Conservation (phyloP, 179 eudicot species). For the Corrigiola litoralis region DNA sequence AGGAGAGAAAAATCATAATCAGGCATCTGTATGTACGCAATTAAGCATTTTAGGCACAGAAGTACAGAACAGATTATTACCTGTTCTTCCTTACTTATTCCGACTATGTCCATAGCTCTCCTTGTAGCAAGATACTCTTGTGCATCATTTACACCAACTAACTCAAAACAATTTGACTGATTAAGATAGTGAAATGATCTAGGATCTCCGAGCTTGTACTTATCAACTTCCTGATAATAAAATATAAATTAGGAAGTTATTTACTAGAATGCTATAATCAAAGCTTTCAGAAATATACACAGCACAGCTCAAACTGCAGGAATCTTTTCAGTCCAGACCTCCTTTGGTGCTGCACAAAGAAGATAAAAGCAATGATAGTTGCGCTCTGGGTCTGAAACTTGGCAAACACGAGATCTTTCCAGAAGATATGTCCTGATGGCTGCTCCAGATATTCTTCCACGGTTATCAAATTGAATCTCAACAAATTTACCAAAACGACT, state of each 20-base stretch:
- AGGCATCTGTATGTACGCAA: slow-evolving; percentile 11
- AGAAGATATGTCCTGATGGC: slow-evolving; percentile 97
- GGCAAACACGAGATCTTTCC: slow-evolving; percentile 98
- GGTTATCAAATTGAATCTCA: slow-evolving; percentile 92
- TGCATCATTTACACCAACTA: slow-evolving; percentile 78
- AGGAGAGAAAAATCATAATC: slow-evolving; percentile 22
- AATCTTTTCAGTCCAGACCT: slow-evolving; percentile 37
- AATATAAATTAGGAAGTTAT: not conserved
- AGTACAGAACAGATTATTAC: slow-evolving; percentile 34
- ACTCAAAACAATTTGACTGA: slow-evolving; percentile 80
- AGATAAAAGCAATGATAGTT: slow-evolving; percentile 97
- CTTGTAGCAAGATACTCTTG: slow-evolving; percentile 88
- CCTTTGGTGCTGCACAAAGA: slow-evolving; percentile 94
- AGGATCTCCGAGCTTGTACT: slow-evolving; percentile 77
- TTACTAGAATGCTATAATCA: slow-evolving; percentile 8
- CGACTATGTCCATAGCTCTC: slow-evolving; percentile 97
- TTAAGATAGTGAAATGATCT: slow-evolving; percentile 79
- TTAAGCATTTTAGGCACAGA: slow-evolving; percentile 6
- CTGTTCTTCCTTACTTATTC: slow-evolving; percentile 83
- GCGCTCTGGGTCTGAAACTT: slow-evolving; percentile 92
- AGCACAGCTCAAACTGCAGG: slow-evolving; percentile 13
- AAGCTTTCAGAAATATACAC: not conserved
- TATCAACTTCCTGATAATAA: slow-evolving; percentile 58
- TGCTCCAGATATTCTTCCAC: slow-evolving; percentile 95
- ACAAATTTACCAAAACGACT: slow-evolving; percentile 99